Conservation (phyloP, 1,284 basidiomycete genomes). For the Rhodotorula sp. region DNA sequence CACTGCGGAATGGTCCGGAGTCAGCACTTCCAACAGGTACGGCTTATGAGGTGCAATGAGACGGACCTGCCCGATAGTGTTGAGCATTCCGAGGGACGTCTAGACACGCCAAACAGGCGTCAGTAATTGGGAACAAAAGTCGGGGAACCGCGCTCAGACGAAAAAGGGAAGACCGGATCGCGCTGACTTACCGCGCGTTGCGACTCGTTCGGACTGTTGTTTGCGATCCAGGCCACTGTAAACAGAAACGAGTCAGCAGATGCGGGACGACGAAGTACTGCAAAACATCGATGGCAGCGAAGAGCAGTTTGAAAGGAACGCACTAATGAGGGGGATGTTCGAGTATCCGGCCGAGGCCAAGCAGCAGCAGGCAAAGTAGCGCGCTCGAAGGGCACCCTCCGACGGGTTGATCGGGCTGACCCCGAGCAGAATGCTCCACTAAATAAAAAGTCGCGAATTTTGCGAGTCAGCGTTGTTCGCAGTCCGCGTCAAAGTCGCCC, state of each 20-base stretch:
- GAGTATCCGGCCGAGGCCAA: conserved; percentile 1
- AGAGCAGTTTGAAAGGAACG: neutral
- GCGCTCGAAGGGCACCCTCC: conserved; percentile 45
- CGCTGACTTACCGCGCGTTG: neutral
- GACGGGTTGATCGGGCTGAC: conserved; percentile 46
- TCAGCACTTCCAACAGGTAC: neutral
- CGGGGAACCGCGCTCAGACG: conserved; percentile 50
- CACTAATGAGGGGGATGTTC: neutral
- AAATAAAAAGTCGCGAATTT: too few relatives aligned
- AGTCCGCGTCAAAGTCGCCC: too few relatives aligned
- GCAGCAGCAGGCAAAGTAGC: conserved; percentile 49
- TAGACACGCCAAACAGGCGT: neutral
- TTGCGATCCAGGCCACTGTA: neutral
- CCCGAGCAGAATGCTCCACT: conserved; percentile 50
- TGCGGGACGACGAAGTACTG: too few relatives aligned
- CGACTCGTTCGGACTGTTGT: neutral
- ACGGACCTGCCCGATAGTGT: conserved; percentile 36
- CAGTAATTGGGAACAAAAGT: conserved; percentile 26
- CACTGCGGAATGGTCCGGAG: conserved; percentile 47
- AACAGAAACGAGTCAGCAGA: neutral
- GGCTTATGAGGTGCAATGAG: neutral
- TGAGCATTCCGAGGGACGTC: conserved; percentile 53
- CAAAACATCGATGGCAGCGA: neutral
- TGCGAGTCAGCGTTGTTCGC: too few relatives aligned
- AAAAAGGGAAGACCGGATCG: too few relatives aligned